A percentile compares a stretch with the other conserved stretches of the same genome.
Conservation (phyloP, 139 green algal genomes). For the Asterochloris sp. region DNA sequence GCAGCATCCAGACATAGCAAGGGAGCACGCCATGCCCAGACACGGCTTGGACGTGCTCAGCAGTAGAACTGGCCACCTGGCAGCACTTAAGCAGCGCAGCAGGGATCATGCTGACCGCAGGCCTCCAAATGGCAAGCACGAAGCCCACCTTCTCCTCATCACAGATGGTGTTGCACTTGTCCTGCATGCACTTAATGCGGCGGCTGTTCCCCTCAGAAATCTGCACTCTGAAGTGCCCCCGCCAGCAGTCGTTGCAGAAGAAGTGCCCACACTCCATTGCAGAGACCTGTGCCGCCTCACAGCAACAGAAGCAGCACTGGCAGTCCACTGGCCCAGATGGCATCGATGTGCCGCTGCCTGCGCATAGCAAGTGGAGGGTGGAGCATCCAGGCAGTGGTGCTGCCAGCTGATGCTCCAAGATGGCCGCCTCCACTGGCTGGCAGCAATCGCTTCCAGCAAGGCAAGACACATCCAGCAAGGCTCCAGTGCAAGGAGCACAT, state of each 20-base stretch:
- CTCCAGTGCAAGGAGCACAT: neutral
- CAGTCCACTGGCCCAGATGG: conserved; percentile 30
- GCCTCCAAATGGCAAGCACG: too few relatives aligned
- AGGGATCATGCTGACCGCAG: neutral
- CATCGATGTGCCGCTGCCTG: neutral
- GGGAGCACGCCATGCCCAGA: too few relatives aligned
- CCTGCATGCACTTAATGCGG: conserved; percentile 67
- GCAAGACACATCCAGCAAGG: neutral
- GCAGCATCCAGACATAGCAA: too few relatives aligned
- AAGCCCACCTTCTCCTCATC: conserved; percentile 63
- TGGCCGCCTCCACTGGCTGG: neutral
- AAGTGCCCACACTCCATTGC: conserved; percentile 80
- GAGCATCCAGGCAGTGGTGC: too few relatives aligned
- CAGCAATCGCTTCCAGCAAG: neutral
- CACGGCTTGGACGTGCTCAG: too few relatives aligned
- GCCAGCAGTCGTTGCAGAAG: conserved; percentile 89
- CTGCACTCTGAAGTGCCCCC: conserved; percentile 67
- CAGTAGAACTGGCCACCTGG: too few relatives aligned
- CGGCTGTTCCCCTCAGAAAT: conserved; percentile 68
- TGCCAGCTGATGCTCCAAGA: neutral
- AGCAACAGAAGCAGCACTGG: conserved; percentile 56
- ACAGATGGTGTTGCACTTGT: conserved; percentile 70
- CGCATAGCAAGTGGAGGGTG: neutral
- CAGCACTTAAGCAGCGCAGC: too few relatives aligned
- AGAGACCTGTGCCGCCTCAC: conserved; percentile 24